These are phyloP conservation scores for Neurospora africana DNA, from an alignment of 495 filamentous ascomycete genomes.

Conservation along the genomic window DNA sequence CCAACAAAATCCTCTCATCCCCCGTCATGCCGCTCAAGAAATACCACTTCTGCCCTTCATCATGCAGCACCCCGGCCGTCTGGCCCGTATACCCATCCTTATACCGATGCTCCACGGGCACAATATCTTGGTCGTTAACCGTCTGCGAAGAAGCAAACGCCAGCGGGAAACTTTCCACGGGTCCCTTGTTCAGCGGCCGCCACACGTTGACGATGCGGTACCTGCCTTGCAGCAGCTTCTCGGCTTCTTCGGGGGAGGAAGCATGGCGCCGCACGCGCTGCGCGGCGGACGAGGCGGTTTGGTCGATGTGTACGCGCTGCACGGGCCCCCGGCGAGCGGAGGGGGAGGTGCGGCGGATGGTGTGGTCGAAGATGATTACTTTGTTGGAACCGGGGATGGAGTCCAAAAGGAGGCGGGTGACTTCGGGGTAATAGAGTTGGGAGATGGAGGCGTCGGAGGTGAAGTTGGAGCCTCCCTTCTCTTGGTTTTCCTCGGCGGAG, in stretches of 20 bases:
- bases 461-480: slow-evolving; percentile 38
- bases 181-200: slow-evolving; percentile 60
- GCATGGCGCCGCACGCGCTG: slow-evolving; percentile 58
- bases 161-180: slow-evolving; percentile 59
- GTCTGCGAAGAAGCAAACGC: slow-evolving; percentile 56
- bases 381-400: slow-evolving; percentile 51
- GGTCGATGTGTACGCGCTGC: slow-evolving; percentile 69
- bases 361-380: slow-evolving; percentile 82
- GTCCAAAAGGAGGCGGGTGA: slow-evolving; percentile 48
- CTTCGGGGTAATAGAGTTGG: slow-evolving; percentile 71
- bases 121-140: slow-evolving; percentile 52
- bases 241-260: slow-evolving; percentile 37
- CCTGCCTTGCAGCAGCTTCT: slow-evolving; percentile 45
- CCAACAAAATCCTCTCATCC: slow-evolving; percentile 64
- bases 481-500: slow-evolving; percentile 29
- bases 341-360: slow-evolving; percentile 54
- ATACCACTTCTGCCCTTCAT: slow-evolving; percentile 54
- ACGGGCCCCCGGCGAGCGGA: slow-evolving; percentile 53
- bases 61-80: slow-evolving; percentile 61
- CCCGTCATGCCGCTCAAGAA: slow-evolving; percentile 71
- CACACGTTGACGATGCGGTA: slow-evolving; percentile 86
- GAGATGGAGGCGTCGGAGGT: slow-evolving; percentile 51
- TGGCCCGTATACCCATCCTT: slow-evolving; percentile 54
- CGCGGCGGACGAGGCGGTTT: slow-evolving; percentile 53
- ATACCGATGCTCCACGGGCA: slow-evolving; percentile 67